Percentiles rank a stretch among this genome's conserved stretches.
phyloP scores from a whole-genome alignment of 305 asterid species.

The Solanum chacoense region DNA sequence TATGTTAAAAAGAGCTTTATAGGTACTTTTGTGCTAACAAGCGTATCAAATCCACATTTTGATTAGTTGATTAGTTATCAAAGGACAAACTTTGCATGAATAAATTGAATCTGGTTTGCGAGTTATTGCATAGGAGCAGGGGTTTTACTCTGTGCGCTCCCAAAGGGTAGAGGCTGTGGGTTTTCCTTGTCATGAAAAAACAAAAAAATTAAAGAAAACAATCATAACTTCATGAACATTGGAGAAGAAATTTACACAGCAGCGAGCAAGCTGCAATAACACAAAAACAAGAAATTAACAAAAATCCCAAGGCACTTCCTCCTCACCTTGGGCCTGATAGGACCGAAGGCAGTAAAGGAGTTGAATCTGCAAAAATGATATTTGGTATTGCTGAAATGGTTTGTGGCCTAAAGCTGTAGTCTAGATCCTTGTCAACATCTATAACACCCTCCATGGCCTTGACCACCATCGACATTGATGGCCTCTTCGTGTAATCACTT shows the following conservation, averaged over 20 bases:
- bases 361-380: not conserved
- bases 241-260: not conserved
- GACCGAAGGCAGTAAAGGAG: slow-evolving; percentile 21
- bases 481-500: slow-evolving; percentile 7
- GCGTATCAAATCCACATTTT: not conserved
- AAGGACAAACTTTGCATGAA: not conserved
- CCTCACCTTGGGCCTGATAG: slow-evolving; percentile 31
- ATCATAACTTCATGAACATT: not conserved
- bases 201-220: not conserved
- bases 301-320: not conserved
- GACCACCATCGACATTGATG: slow-evolving; percentile 11
- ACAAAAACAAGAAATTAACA: not conserved
- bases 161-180: too few species aligned
- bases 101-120: not conserved
- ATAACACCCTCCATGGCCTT: slow-evolving; percentile 11
- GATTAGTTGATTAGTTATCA: not conserved
- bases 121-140: too few species aligned
- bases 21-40: not conserved
- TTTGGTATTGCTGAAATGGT: not conserved
- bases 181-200: too few species aligned
- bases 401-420: not conserved
- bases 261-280: not conserved
- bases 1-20: not conserved
- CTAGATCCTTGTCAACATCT: slow-evolving; percentile 10
- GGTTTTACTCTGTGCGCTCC: too few species aligned